Conservation (phyloP, 2,329 filamentous ascomycete species). For the Talaromyces rugulosus region DNA sequence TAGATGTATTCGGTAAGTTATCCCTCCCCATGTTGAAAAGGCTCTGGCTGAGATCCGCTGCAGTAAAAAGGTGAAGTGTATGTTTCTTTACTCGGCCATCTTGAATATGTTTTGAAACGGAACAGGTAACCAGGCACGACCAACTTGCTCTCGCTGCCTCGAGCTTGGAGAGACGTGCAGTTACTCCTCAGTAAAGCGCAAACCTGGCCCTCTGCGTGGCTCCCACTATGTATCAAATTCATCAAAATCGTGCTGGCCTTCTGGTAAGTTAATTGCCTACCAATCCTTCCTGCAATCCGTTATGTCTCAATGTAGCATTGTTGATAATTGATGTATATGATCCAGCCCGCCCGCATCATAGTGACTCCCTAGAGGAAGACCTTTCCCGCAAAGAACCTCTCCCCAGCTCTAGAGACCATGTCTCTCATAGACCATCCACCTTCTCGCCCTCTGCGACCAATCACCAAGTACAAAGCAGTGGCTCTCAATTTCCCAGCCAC, state of each 20-base stretch:
- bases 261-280: background rate
- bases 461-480: background rate
- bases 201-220: conserved; percentile 29
- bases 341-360: background rate
- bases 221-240: conserved; percentile 13
- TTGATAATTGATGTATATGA: background rate
- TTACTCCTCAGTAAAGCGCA: conserved; percentile 27
- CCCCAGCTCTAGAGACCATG: background rate
- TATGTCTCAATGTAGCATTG: background rate
- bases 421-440: background rate
- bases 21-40: background rate
- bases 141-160: conserved; percentile 31
- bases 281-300: background rate
- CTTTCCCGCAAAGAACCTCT: background rate
- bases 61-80: conserved; percentile 10
- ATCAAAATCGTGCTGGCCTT: background rate
- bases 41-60: background rate
- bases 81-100: background rate
- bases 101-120: background rate
- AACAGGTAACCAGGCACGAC: conserved; percentile 27
- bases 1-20: conserved; percentile 15
- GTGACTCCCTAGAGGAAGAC: background rate
- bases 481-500: background rate
- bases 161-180: conserved; percentile 24
- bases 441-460: background rate